Evolutionary conservation across 306 rosid species (phyloP).

Genomic region (Canavalia ensiformis): DNA sequence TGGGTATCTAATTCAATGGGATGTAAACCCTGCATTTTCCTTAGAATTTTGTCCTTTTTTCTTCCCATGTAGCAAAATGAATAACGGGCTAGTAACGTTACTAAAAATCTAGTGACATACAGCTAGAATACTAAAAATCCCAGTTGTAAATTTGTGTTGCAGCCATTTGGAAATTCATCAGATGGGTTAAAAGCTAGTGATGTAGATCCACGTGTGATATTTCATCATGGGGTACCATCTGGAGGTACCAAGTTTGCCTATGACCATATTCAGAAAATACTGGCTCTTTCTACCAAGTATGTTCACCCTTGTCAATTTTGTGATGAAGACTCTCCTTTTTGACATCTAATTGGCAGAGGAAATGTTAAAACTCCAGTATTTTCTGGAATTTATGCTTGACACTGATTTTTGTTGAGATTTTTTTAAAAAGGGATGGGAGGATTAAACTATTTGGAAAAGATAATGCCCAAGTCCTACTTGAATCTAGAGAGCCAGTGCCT

Average conservation of each 20-base stretch:
- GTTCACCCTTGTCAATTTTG: slow-evolving; percentile 38
- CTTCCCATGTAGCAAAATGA: neutral
- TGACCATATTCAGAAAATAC: slow-evolving; percentile 71
- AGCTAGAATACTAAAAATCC: slow-evolving; percentile 14
- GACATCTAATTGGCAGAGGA: neutral
- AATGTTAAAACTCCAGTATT: neutral
- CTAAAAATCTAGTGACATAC: neutral
- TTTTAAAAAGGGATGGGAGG: slow-evolving; percentile 73
- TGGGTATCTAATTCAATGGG: too few relatives aligned
- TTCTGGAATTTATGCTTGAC: slow-evolving; percentile 28
- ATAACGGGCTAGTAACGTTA: neutral
- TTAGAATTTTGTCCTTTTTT: neutral
- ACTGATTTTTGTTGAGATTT: neutral
- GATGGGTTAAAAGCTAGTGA: slow-evolving; percentile 59
- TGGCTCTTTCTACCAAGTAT: slow-evolving; percentile 86
- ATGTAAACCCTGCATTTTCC: too few relatives aligned
- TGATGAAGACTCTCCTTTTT: neutral
- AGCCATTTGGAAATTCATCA: slow-evolving; percentile 61
- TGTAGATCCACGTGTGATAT: slow-evolving; percentile 65
- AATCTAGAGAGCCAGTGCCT: slow-evolving; percentile 66
- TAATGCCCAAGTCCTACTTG: slow-evolving; percentile 78
- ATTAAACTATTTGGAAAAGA: slow-evolving; percentile 81
- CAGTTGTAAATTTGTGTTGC: slow-evolving; percentile 40
- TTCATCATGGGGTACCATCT: slow-evolving; percentile 82
- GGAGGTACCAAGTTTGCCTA: slow-evolving; percentile 65